Base-by-base conservation (phyloP, 2,329 filamentous ascomycete genomes). In the Diaporthe capsici region DNA sequence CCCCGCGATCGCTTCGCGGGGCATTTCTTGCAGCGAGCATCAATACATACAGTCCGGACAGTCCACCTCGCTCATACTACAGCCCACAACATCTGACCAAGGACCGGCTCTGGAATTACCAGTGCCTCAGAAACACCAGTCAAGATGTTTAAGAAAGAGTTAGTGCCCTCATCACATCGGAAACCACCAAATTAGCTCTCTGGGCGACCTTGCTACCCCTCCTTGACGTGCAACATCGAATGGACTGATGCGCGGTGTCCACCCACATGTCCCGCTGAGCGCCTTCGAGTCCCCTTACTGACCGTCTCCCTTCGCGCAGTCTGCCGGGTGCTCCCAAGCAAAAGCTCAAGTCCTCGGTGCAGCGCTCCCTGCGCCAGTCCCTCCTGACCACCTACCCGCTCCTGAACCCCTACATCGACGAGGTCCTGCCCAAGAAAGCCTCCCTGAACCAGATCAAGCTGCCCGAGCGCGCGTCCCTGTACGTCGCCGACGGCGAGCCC, bases 301-400 rank as follows among this genome's bases (percentile, higher is more conserved):
- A 79, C 82, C 4, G 42, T 47, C 28, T 55, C 51, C 75, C 31
- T n/a, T n/a, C 49, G 49, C 51, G 31, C 81, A 96, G 94, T 79
- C 92, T 98, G 84, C 88, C 92, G 81, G 87, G 93, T 37, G 92
- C 94, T 79, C 93, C 94, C 74, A 98, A 97, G 87, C 95, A 95
- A 80, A 98, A 98, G 89, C 95, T 98, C 85, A 99, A 98, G 87
- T 98, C 96, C 79, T 98, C 95, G 34, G 95, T 95, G 74, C 96
- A 98, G 88, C 94, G 97, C 82, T 91, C 88, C 78, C 93, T 99
- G 81, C 94, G 97, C 80, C 90, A 93, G 81, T 94, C 94, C 82
- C 91, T 98, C 79, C 88, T 97, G 78, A 90, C 95, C 76, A 94
- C 94, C 72, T 98, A 97, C 86, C 97, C 97, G 3, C 91, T 94